Evolutionary conservation across 208 protist species (phyloP).

Genomic region (Trypanosoma avium): DNA sequence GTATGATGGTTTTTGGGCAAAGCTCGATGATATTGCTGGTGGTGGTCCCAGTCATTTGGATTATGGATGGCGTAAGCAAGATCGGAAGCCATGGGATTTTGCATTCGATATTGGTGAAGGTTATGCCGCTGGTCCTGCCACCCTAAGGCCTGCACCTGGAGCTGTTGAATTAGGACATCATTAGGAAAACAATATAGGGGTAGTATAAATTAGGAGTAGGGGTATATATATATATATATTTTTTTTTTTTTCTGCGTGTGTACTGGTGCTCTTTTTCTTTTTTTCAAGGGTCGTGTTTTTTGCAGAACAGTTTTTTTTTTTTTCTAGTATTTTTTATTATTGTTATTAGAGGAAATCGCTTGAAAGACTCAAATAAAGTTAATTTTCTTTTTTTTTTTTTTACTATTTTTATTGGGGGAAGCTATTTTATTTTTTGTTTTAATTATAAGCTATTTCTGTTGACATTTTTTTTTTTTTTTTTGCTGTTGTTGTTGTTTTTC

Average conservation of each 20-base stretch:
- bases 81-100: constrained; percentile 89
- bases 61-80: constrained; percentile 73
- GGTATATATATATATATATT: neutral
- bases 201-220: neutral
- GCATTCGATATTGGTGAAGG: constrained; percentile 88
- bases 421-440: constrained; percentile 1
- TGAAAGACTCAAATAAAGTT: too few species aligned
- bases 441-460: neutral
- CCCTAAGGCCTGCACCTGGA: constrained; percentile 63
- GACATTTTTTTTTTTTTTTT: constrained; percentile 8
- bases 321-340: constrained; percentile 7
- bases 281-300: neutral
- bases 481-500: constrained; percentile 5
- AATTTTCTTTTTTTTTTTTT: neutral
- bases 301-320: neutral
- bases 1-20: constrained; percentile 81
- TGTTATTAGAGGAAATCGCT: neutral
- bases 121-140: constrained; percentile 76
- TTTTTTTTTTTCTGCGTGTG: neutral
- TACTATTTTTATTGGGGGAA: neutral
- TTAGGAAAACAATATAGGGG: constrained; percentile 23
- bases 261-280: too few species aligned
- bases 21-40: constrained; percentile 80
- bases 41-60: constrained; percentile 76
- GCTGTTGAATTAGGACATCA: constrained; percentile 78